A percentile compares a stretch with the other conserved stretches of the same genome.
These are phyloP conservation scores for Trichoderma endophyticum DNA, from an alignment of 2,329 filamentous ascomycete genomes.

Conservation along the genomic window DNA sequence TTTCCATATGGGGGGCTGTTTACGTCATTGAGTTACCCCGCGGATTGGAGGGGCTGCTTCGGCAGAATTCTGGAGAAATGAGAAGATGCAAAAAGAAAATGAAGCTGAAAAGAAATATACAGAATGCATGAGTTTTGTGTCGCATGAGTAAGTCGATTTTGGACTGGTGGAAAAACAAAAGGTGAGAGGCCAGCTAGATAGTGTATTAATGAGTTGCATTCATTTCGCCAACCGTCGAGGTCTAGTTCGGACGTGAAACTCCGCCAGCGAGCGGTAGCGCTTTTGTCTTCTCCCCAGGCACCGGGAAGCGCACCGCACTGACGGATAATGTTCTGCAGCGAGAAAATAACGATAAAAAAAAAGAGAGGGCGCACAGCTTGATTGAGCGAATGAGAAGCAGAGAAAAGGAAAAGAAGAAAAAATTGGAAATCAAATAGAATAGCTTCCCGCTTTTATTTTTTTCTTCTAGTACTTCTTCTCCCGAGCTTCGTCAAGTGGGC, in stretches of 20 bases:
- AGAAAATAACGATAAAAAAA: neutral
- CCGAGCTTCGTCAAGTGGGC: neutral
- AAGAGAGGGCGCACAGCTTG: neutral
- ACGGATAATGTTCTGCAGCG: neutral
- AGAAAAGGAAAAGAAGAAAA: neutral
- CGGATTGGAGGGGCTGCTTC: slow-evolving; percentile 16
- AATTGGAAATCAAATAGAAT: neutral
- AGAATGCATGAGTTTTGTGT: neutral
- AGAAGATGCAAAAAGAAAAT: neutral
- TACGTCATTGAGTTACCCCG: slow-evolving; percentile 12
- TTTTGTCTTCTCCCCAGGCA: neutral
- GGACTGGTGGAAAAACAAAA: neutral
- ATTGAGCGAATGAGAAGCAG: neutral
- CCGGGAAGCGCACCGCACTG: neutral
- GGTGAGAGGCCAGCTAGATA: neutral
- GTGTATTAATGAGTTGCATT: neutral
- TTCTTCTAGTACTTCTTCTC: neutral
- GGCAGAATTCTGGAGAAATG: neutral
- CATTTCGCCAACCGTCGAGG: neutral
- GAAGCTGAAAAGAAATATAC: neutral
- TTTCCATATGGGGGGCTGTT: neutral
- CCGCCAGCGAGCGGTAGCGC: neutral
- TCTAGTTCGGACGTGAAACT: neutral
- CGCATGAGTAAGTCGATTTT: neutral
- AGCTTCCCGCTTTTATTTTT: neutral